Base-by-base conservation (phyloP, 257 asterid species). In the Fraxinus pennsylvanica region DNA sequence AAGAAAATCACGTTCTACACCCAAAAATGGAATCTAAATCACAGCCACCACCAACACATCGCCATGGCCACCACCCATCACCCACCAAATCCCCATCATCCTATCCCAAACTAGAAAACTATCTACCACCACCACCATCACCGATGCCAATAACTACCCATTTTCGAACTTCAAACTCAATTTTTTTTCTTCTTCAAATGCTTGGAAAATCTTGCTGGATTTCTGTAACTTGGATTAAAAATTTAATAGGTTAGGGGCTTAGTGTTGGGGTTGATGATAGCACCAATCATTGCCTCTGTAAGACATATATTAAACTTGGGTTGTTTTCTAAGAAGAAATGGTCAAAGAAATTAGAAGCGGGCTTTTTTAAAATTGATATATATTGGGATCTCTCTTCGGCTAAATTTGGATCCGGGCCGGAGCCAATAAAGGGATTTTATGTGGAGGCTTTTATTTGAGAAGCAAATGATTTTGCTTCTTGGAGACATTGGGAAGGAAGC, bases 401-500 rank as follows among this genome's bases (percentile, higher is more conserved):
- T 6, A 86, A 82, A 78, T 84, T 86, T 54, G 86, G 90, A 73
- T 72, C 88, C 9, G 88, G 90, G 61, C 90, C 88, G 1, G 90
- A 86, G 79, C 90, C 90, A 22, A 41, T 82, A n/a, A 83, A 79
- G 84, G 84, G 88, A 77, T 86, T 50, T 67, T 86, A 79, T 36
- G 74, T 86, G 6, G 90, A 0, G 82, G 14, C 73, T 86, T 69
- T 84, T 80, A 5, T 76, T 78, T 21, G 76, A 82, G 57, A 66
- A 61, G 61, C 78, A 86, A 75, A 80, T 86, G 81, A 75, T 86
- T 47, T 76, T 86, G 74, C 80, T 84, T 35, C 73, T 84, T 57
- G 90, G 90, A n/a, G 88, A 86, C 30, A 50, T 86, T 88, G 82
- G 76, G 36, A 86, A 80, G 69, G 90, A 86, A 71, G 88, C 84